Percentiles rank a stretch among this genome's conserved stretches.
These are phyloP conservation scores for Hagleromyces aurorensis DNA, from an alignment of 805 yeast genomes.

Conservation along the genomic window DNA sequence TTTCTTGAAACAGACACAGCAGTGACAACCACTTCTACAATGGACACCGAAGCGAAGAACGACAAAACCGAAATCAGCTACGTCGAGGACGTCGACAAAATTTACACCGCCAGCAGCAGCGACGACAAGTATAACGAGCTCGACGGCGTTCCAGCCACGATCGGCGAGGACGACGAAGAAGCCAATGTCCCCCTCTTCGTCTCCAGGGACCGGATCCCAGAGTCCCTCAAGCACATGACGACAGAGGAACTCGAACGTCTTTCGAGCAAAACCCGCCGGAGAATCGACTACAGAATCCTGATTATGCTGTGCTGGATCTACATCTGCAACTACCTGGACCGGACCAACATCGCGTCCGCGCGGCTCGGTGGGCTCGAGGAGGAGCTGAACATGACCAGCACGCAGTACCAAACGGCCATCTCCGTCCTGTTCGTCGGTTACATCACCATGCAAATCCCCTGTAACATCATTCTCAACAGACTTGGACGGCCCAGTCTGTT, in stretches of 20 bases:
- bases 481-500: slow-evolving; percentile 44
- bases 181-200: slow-evolving; percentile 6
- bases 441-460: slow-evolving; percentile 41
- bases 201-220: slow-evolving; percentile 16
- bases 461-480: slow-evolving; percentile 37
- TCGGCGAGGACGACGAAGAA: slow-evolving; percentile 2
- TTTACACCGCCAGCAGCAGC: slow-evolving; percentile 1
- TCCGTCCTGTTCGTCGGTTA: slow-evolving; percentile 42
- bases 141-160: slow-evolving; percentile 2
- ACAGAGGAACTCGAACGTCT: slow-evolving; percentile 38
- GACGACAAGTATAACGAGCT: slow-evolving; percentile 1
- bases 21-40: too few relatives aligned
- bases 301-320: slow-evolving; percentile 45
- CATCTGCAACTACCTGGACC: slow-evolving; percentile 43
- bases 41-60: too few relatives aligned
- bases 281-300: slow-evolving; percentile 41
- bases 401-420: slow-evolving; percentile 42
- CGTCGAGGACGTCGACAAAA: slow-evolving; percentile 5
- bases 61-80: too few relatives aligned
- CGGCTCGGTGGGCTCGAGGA: slow-evolving; percentile 42
- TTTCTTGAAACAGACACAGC: too few relatives aligned
- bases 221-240: slow-evolving; percentile 13
- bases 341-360: slow-evolving; percentile 44
- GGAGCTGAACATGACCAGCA: slow-evolving; percentile 37
- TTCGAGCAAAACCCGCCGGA: slow-evolving; percentile 38